Evolutionary conservation across 2,329 filamentous ascomycete species (phyloP).

Genomic region (Neofusicoccum parvum): DNA sequence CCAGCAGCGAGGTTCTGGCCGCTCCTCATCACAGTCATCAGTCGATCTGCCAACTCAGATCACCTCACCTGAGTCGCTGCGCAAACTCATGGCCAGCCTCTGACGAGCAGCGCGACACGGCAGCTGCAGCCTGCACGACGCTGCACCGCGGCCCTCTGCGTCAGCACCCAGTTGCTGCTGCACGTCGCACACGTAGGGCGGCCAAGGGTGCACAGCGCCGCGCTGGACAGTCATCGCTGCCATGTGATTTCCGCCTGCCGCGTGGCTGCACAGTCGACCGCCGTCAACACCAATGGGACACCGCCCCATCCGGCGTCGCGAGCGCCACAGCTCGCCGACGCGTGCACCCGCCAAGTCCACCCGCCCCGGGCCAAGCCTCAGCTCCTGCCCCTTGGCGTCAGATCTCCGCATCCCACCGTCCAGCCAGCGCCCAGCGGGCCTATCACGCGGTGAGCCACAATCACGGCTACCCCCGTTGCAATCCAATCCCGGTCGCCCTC

Average conservation of each 20-base stretch:
- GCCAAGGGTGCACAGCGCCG: constrained; percentile 4
- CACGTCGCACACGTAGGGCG: constrained; percentile 11
- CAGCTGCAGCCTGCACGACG: constrained; percentile 6
- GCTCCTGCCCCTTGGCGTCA: constrained; percentile 17
- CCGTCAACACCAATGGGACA: constrained; percentile 7
- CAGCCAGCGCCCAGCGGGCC: constrained; percentile 8
- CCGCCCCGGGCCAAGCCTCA: constrained; percentile 17
- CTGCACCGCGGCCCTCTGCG: neutral
- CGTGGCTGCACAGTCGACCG: constrained; percentile 10
- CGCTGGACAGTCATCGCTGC: neutral
- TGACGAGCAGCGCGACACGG: neutral
- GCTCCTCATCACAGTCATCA: constrained; percentile 11
- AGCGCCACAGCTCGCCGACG: constrained; percentile 9
- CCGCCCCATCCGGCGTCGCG: neutral
- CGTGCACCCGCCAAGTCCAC: constrained; percentile 8
- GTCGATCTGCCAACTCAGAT: constrained; percentile 11
- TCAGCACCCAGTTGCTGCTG: neutral
- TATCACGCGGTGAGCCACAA: constrained; percentile 20
- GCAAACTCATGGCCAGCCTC: neutral
- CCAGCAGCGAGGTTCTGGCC: constrained; percentile 9
- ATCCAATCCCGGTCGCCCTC: neutral
- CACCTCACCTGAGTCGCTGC: constrained; percentile 17
- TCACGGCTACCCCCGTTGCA: constrained; percentile 12
- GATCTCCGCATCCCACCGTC: constrained; percentile 18
- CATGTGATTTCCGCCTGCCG: constrained; percentile 15